Evolutionary conservation across 352 stramenopile species (phyloP), one percentile per base, ranked within the genome.

Genomic region (Pythium monospermum): DNA sequence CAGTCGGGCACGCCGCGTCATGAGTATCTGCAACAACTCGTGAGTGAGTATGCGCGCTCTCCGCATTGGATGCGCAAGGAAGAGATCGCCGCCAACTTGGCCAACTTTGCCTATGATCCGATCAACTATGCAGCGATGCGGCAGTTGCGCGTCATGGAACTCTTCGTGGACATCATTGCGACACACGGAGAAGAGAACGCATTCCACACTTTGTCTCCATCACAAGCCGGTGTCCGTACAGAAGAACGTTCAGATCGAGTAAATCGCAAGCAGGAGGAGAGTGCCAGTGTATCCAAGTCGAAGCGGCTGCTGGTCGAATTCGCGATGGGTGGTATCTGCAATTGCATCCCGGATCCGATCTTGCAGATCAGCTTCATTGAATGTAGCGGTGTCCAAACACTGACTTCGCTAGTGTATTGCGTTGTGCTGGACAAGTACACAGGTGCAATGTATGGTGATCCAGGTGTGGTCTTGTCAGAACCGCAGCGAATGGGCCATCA

Each of bases 71-170:
- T 87, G 30, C 73, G 77, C 23, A 81, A 82, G 45, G 71, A 89
- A 49, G 80, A 91, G 66, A 73, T 90, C 30, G 60, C 87, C 31
- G 83, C 83, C 7, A 81, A 94, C 50, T 53, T 94, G 27, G 80
- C 74, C 56, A 94, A 94, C 33, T 94, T 94, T 35, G 73, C 75
- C 18, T 94, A 94, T 61, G 83, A 91, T 53, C 83, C 83, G 21
- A 89, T 94, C 63, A 94, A 94, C 49, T 94, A 79, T 52, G 64
- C 36, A 7, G 69, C 69, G 16, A 47, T 91, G n/a, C 25, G 46
- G 25, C 60, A 66, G 48, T 68, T 94, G 15, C 67, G 72, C 39
- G 57, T 87, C 51, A 76, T 91, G 54, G 73, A 88, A 36, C 52
- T 94, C 27, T 94, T 91, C 49, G 74, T 91, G 27, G 78, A 90